A percentile compares a stretch with the other conserved stretches of the same genome.
phyloP scores from a whole-genome alignment of 148 eudicot genomes.

The Silene conica region DNA sequence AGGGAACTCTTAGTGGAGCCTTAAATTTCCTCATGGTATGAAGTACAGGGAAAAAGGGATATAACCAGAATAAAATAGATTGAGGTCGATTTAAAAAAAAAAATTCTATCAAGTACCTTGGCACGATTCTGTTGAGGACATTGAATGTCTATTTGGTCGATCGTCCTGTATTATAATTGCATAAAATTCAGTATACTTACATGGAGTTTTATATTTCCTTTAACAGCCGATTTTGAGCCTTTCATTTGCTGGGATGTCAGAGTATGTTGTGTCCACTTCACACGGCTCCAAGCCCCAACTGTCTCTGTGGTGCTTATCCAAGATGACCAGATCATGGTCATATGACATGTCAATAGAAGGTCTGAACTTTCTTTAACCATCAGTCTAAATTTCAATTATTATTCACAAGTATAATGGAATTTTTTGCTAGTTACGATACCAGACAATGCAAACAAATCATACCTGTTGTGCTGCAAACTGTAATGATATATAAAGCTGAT shows the following conservation, averaged over 20 bases:
- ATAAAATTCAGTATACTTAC: neutral
- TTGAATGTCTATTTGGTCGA: neutral
- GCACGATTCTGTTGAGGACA: neutral
- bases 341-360: constrained; percentile 76
- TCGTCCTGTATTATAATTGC: neutral
- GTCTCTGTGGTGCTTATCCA: constrained; percentile 71
- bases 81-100: neutral
- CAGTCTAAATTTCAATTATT: neutral
- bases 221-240: constrained; percentile 67
- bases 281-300: constrained; percentile 59
- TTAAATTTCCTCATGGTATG: too few relatives aligned
- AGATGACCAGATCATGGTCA: constrained; percentile 59
- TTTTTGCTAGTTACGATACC: neutral
- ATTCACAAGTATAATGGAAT: too few relatives aligned
- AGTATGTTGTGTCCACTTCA: constrained; percentile 66
- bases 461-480: too few relatives aligned
- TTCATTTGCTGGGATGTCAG: constrained; percentile 76
- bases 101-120: too few relatives aligned
- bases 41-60: too few relatives aligned
- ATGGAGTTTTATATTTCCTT: constrained; percentile 5
- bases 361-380: constrained; percentile 24
- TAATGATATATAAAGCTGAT: too few relatives aligned
- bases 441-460: too few relatives aligned
- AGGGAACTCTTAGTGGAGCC: neutral
- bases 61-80: neutral